Base-by-base conservation (phyloP, 257 asterid species). In the Penstemon newberryi region DNA sequence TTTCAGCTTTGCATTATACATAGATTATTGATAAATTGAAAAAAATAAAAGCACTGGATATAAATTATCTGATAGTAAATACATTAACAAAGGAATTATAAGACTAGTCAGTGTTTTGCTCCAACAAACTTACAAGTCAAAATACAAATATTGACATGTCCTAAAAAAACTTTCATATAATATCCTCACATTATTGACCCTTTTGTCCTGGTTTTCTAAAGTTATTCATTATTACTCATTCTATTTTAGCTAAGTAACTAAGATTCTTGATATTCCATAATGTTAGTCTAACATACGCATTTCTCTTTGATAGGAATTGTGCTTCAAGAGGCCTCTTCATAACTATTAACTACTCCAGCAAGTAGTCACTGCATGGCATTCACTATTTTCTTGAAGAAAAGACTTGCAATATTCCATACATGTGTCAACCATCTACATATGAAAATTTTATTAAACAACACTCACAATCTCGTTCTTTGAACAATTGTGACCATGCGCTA, bases 401-500 rank as follows among this genome's bases (percentile, higher is more conserved):
- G 45, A 36, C 9, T 50, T 42, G 44, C 67, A 53, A 15, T 50
- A 66, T 18, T 15, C 39, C 54, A 51, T 61, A 54, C 39, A 44
- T 42, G 44, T 58, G 33, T 50, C 43, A 51, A 73, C 38, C 50
- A 59, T 53, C 63, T 71, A 54, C 6, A 54, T 4, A 64, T 68
- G 58, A 58, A 8, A 44, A 4, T 33, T 56, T 39, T 54, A 73
- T 54, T 50, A 53, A 69, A 42, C 61, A 52, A 63, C 36, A 87
- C 96, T 86, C 81, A 92, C 98, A 70, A 90, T 79, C 37, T 92
- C 95, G 47, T 86, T 71, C 77, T 86, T 92, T 5, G 89, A 70
- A 76, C 84, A 88, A 66, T 70, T 81, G 78, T 73, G 82, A 63
- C 96, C 98, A 63, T 85, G 84, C 4, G 92, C 83, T 47, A 92